Base-by-base conservation (phyloP, 768 basidiomycete genomes). In the Lactarius indigo region DNA sequence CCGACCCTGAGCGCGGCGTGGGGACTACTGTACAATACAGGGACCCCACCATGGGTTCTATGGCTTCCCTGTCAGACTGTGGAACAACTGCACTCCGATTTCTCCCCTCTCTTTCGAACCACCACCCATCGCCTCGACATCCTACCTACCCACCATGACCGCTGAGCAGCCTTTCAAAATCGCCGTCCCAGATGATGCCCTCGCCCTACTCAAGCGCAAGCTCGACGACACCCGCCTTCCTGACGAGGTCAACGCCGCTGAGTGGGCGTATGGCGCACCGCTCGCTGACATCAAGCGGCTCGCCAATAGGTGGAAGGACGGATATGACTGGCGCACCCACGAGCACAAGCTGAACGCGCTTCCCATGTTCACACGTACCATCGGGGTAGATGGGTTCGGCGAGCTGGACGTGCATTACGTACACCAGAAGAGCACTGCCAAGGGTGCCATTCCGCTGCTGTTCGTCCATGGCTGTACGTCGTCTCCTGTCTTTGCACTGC, bases 231-330 rank as follows among this genome's bases (percentile, higher is more conserved):
- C 80, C 0, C 75, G 73, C 1, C 78, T 87, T n/a, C 87, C 87
- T 0, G 84, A 87, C 70, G 86, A 88, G 66, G 77, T 88, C 2
- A 78, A 85, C 12, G 78, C 79, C 26, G 82, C 80, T 0, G 80
- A 76, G 0, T 80, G 82, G 78, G 79, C 78, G 26, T 88, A 87
- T 59, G 87, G 87, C 5, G 77, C 71, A 8, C 71, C 70, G 9
- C 61, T 75, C 15, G 68, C 63, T 1, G 76, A 77, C 60, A 61
- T 77, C 20, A 54, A 66, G 30, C 70, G 75, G 9, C 72, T 77
- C 4, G 71, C 71, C 8, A 69, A 55, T 26, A 69, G 67, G 33
- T 78, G 77, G 77, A 69, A 72, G 39, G 70, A 71, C 28, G 71
- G 68, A 15, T 78, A 71, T 30, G 73, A 76, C 69, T 78, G 77